Evolutionary conservation across 1,284 basidiomycete species (phyloP).

Genomic region (Exobasidium cylindrosporum): DNA sequence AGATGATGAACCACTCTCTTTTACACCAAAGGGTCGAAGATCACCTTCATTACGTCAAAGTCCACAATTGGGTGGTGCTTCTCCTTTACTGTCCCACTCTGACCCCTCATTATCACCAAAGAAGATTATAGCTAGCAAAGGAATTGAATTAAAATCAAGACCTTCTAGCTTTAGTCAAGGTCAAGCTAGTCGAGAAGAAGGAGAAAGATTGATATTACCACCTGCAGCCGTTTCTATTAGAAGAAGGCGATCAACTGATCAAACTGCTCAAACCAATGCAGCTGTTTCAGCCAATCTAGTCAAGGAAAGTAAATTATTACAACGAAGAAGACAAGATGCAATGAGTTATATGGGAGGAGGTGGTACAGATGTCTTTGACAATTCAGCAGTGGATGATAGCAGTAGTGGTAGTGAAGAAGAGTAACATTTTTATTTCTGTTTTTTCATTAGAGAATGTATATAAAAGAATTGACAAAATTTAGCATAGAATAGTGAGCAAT

Average conservation of each 20-base stretch:
- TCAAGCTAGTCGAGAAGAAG: background rate
- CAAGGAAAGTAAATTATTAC: constrained; percentile 48
- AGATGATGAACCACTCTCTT: constrained; percentile 43
- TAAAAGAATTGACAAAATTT: too few relatives aligned
- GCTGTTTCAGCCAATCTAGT: constrained; percentile 46
- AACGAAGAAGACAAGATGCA: constrained; percentile 52
- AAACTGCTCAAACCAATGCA: constrained; percentile 5
- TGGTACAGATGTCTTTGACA: background rate
- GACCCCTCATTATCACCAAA: background rate
- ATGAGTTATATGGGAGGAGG: constrained; percentile 18
- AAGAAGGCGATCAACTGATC: constrained; percentile 14
- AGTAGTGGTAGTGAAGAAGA: background rate
- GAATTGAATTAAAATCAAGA: background rate
- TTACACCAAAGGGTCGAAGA: constrained; percentile 35
- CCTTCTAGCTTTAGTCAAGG: background rate
- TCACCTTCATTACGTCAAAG: constrained; percentile 19
- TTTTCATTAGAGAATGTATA: too few relatives aligned
- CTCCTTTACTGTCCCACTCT: constrained; percentile 8
- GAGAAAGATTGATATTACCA: background rate
- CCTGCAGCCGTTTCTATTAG: background rate
- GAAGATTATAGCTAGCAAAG: constrained; percentile 6
- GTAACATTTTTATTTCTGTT: too few relatives aligned
- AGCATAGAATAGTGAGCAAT: too few relatives aligned
- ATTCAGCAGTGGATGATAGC: constrained; percentile 11
- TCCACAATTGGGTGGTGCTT: constrained; percentile 3